These are phyloP conservation scores for Colletotrichum sansevieriae DNA, from an alignment of 2,329 filamentous ascomycete species.

Conservation along the genomic window DNA sequence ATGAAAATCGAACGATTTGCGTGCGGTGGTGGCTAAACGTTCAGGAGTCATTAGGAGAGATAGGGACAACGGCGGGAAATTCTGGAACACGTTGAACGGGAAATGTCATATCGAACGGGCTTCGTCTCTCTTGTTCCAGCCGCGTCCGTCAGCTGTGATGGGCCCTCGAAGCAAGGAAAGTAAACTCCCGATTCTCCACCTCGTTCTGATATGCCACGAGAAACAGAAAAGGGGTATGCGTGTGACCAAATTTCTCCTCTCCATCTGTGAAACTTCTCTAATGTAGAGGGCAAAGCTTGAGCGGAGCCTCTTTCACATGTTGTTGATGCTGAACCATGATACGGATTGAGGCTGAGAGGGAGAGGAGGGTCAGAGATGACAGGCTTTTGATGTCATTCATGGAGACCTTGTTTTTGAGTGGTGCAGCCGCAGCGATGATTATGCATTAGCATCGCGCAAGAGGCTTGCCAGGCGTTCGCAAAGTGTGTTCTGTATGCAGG, in stretches of 20 bases:
- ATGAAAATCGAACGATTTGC: constrained; percentile 15
- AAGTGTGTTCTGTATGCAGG: constrained; percentile 26
- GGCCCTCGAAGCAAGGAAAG: constrained; percentile 22
- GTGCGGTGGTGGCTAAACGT: not conserved
- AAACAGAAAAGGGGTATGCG: constrained; percentile 18
- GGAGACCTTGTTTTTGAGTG: not conserved
- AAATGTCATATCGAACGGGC: not conserved
- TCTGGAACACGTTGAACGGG: constrained; percentile 19
- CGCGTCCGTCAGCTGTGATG: not conserved
- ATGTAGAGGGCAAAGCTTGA: not conserved
- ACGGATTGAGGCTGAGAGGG: not conserved
- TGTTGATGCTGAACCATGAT: constrained; percentile 10
- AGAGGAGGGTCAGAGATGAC: not conserved
- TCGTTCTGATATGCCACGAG: constrained; percentile 18
- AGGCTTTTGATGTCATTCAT: constrained; percentile 19
- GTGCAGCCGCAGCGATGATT: constrained; percentile 21
- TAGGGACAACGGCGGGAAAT: constrained; percentile 2
- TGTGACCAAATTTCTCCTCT: not conserved
- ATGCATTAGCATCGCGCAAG: constrained; percentile 20
- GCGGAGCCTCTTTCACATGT: constrained; percentile 36
- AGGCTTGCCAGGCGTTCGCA: constrained; percentile 11
- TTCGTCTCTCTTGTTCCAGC: not conserved
- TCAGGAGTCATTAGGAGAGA: constrained; percentile 7
- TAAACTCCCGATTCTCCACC: constrained; percentile 22
- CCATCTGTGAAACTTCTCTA: constrained; percentile 5